A percentile compares a stretch with the other conserved stretches of the same genome.
Conservation (phyloP, 352 stramenopile species). For the Blastocystis sp. region DNA sequence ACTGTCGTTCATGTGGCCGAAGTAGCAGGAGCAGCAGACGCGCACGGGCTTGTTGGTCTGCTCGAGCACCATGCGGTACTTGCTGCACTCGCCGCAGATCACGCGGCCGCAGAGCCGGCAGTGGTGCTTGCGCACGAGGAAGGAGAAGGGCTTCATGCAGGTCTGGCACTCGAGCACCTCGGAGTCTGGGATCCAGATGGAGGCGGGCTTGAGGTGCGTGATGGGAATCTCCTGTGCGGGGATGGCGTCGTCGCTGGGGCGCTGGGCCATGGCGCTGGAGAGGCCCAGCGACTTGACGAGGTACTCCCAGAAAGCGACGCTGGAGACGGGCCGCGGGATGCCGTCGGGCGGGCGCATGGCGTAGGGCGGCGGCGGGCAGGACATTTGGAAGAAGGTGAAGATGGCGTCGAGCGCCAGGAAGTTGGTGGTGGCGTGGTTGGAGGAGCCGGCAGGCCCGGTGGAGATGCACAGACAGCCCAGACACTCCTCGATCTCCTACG, state of each 20-base stretch:
- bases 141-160: conserved; percentile 83
- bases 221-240: conserved; percentile 32
- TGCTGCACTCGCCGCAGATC: conserved; percentile 82
- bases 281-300: conserved; percentile 39
- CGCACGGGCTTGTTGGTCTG: conserved; percentile 81
- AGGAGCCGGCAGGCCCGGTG: conserved; percentile 1
- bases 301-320: conserved; percentile 57
- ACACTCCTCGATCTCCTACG: conserved; percentile 58
- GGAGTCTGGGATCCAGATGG: conserved; percentile 51
- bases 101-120: conserved; percentile 83
- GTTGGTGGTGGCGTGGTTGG: conserved; percentile 56
- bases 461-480: conserved; percentile 67
- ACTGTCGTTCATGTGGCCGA: conserved; percentile 79
- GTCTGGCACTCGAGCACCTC: conserved; percentile 80
- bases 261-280: background rate
- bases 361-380: background rate
- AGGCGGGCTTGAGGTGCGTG: conserved; percentile 51
- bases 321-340: background rate
- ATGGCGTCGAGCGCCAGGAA: conserved; percentile 39
- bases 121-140: conserved; percentile 83
- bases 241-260: background rate
- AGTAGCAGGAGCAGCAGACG: conserved; percentile 82
- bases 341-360: background rate
- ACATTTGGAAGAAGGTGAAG: conserved; percentile 67
- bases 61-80: conserved; percentile 80